phyloP scores from a whole-genome alignment of 441 rosid species.

The Biscutella laevigata region DNA sequence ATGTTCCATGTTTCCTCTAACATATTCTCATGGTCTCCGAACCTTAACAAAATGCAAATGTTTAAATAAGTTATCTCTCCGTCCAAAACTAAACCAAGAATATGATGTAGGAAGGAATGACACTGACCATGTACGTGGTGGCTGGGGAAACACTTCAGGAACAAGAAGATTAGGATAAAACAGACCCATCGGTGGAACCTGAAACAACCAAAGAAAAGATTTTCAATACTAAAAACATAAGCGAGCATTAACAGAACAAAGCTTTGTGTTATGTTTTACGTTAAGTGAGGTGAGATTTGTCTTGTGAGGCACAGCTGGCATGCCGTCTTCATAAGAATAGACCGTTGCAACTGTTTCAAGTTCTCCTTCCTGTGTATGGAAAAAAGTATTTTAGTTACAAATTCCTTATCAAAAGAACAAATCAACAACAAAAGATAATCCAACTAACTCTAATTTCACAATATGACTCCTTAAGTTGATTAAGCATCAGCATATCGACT shows the following conservation, averaged over 20 bases:
- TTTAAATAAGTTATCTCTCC: not conserved
- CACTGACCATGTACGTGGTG: conserved; percentile 89
- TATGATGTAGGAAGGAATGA: conserved; percentile 18
- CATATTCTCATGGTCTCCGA: conserved; percentile 83
- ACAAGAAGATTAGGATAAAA: conserved; percentile 82
- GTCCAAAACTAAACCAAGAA: not conserved
- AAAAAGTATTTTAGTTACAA: conserved; percentile 1
- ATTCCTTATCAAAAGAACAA: not conserved
- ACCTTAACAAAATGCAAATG: conserved; percentile 39
- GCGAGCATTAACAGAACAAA: not conserved
- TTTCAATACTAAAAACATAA: not conserved
- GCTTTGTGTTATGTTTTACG: conserved; percentile 30
- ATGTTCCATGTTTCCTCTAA: conserved; percentile 83
- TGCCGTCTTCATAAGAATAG: conserved; percentile 71
- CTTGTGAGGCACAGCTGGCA: conserved; percentile 73
- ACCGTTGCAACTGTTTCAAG: conserved; percentile 56
- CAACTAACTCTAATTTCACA: conserved; percentile 67
- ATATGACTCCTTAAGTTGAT: conserved; percentile 67
- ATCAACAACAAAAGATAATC: not conserved
- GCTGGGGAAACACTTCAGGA: conserved; percentile 81
- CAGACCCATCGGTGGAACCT: conserved; percentile 98
- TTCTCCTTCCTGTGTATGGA: conserved; percentile 60
- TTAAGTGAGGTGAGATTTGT: conserved; percentile 82
- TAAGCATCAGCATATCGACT: conserved; percentile 76
- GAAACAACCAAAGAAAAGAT: conserved; percentile 2